Evolutionary conservation across 2,329 filamentous ascomycete genomes (phyloP).

Genomic region (Scedosporium apiospermum): DNA sequence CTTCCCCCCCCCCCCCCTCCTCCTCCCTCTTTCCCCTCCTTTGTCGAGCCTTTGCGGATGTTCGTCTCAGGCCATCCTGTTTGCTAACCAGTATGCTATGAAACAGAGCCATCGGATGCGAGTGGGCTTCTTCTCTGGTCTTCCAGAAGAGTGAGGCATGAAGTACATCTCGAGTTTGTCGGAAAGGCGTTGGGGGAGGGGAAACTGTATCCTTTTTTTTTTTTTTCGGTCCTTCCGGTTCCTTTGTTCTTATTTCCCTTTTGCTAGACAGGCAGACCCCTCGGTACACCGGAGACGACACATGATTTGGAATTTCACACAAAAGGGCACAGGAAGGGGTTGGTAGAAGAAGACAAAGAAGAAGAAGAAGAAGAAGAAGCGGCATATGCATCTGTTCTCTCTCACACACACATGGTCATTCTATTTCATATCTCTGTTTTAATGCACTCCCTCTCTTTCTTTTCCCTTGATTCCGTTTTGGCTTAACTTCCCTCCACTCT

Average conservation of each 20-base stretch:
- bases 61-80: slow-evolving; percentile 11
- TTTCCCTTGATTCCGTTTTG: not conserved
- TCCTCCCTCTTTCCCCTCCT: not conserved
- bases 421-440: not conserved
- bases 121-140: slow-evolving; percentile 63
- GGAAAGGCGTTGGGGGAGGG: not conserved
- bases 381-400: slow-evolving; percentile 9
- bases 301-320: not conserved
- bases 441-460: not conserved
- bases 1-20: no score
- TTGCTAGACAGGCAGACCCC: not conserved
- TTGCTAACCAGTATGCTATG: not conserved
- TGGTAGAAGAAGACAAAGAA: slow-evolving; percentile 6
- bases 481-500: not conserved
- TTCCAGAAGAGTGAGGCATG: slow-evolving; percentile 32
- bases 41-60: not conserved
- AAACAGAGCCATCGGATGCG: slow-evolving; percentile 66
- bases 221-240: not conserved
- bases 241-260: not conserved
- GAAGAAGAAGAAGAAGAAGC: slow-evolving; percentile 10
- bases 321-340: slow-evolving; percentile 5
- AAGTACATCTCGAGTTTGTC: slow-evolving; percentile 1
- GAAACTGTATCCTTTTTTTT: not conserved
- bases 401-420: not conserved
- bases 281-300: slow-evolving; percentile 1